Evolutionary conservation across 257 asterid species (phyloP).

Genomic region (Lavandula angustifolia): DNA sequence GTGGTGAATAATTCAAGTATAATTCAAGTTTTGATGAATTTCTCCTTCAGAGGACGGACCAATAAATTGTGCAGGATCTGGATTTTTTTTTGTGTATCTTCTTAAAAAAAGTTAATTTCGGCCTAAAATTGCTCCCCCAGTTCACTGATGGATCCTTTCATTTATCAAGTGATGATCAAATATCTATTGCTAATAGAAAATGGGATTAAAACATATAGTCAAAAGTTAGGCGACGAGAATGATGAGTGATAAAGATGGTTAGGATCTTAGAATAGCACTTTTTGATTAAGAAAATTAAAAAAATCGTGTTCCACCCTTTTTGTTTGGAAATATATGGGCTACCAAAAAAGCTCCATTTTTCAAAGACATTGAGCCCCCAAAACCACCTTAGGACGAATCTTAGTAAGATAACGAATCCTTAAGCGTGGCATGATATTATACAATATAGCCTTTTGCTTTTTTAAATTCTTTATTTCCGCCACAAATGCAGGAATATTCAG

Average conservation of each 20-base stretch:
- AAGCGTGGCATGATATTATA: background rate
- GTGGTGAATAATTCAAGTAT: too few species aligned
- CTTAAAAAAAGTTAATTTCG: too few species aligned
- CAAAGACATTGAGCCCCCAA: conserved; percentile 33
- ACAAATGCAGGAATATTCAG: too few species aligned
- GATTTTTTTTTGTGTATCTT: too few species aligned
- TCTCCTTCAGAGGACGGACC: too few species aligned
- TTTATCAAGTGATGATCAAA: too few species aligned
- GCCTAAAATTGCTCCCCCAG: too few species aligned
- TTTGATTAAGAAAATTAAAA: background rate
- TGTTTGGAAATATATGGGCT: background rate
- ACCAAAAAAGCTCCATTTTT: background rate
- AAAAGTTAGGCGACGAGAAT: background rate
- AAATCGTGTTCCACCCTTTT: conserved; percentile 9
- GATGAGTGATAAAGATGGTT: conserved; percentile 9
- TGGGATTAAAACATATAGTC: background rate
- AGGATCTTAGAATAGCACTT: conserved; percentile 2
- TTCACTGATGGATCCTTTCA: too few species aligned
- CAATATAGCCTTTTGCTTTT: background rate
- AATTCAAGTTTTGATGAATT: too few species aligned
- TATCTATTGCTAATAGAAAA: too few species aligned
- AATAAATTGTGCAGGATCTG: too few species aligned
- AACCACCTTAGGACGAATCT: background rate
- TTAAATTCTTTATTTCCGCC: too few species aligned
- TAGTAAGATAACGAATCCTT: background rate